Conservation (phyloP, 805 yeast genomes). For the Nakazawaea populi region DNA sequence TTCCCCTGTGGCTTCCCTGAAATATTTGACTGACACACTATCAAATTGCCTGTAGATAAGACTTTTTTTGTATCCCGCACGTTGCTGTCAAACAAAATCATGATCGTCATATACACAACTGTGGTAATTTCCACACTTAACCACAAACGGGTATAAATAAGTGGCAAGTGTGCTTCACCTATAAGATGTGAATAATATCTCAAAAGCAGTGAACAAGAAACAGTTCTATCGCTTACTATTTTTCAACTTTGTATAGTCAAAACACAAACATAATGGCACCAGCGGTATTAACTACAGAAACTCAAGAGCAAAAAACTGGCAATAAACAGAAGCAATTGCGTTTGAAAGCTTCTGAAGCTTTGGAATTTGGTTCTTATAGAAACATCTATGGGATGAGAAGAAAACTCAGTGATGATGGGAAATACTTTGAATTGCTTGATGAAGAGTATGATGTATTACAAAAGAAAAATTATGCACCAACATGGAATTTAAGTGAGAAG, state of each 20-base stretch:
- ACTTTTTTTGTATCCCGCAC: too few relatives aligned
- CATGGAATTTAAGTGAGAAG: neutral
- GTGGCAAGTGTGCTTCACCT: too few relatives aligned
- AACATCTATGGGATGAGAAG: neutral
- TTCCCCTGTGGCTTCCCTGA: too few relatives aligned
- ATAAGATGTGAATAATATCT: too few relatives aligned
- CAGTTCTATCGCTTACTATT: too few relatives aligned
- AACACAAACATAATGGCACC: neutral
- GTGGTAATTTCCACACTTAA: too few relatives aligned
- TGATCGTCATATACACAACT: too few relatives aligned
- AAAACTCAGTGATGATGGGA: neutral
- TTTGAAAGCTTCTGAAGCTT: neutral
- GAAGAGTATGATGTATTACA: neutral
- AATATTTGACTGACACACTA: too few relatives aligned
- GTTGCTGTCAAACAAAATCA: too few relatives aligned
- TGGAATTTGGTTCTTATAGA: conserved; percentile 4
- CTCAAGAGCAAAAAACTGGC: neutral
- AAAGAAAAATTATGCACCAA: conserved; percentile 5
- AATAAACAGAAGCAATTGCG: neutral
- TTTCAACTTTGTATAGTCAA: neutral
- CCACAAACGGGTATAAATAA: too few relatives aligned
- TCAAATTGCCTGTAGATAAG: too few relatives aligned
- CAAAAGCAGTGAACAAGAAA: too few relatives aligned
- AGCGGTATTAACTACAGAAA: neutral
- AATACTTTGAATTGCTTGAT: conserved; percentile 11